Evolutionary conservation across 768 basidiomycete species (phyloP), one percentile per base, ranked within the genome.

Genomic region (Termitomyces heimii): DNA sequence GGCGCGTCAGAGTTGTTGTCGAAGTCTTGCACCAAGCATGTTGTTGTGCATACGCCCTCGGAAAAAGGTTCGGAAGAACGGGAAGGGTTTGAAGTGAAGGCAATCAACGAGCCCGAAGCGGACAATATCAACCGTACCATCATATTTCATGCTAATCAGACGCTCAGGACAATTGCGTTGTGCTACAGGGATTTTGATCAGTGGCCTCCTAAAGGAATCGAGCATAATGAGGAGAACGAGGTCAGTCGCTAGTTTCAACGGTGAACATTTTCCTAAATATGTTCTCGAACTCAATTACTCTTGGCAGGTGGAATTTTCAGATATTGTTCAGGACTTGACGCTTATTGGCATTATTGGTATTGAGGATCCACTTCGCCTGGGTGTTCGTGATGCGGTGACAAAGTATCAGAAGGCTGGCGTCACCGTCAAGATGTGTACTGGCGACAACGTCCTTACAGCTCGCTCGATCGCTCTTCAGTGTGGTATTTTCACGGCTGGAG

Each of bases 131-230:
- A 80, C 28, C 82, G 92, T 46, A 98, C 96, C 14, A 98, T 95
- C 71, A 95, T 96, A 62, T 96, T 97, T 73, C 98, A 99, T 70
- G 95, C 95, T 65, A 95, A 95, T 70, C 96, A 98, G 74, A 89
- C 86, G 13, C 84, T 98, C 10, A 85, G 96, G 50, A 98, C 97
- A 2, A 92, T 99, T 62, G 94, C 95, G 1, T 72, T 98, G 45
- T 97, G 95, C 70, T 98, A 98, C 67, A 82, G 86, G 48, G 95
- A 99, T 67, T 86, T 97, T 56, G 69, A 83, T 5, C 70, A 75
- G 0, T 98, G 96, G 95, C 96, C 96, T 12, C 94, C 95, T 5
- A 55, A 62, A 14, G 79, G 77, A 13, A 65, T 72, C 39, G 56
- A 64, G 1, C 60, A 66, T 14, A 67, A 78, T 28, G 77, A 74